Percentiles rank a stretch among this genome's conserved stretches.
phyloP scores from a whole-genome alignment of 306 rosid species.

The Cicer judaicum region DNA sequence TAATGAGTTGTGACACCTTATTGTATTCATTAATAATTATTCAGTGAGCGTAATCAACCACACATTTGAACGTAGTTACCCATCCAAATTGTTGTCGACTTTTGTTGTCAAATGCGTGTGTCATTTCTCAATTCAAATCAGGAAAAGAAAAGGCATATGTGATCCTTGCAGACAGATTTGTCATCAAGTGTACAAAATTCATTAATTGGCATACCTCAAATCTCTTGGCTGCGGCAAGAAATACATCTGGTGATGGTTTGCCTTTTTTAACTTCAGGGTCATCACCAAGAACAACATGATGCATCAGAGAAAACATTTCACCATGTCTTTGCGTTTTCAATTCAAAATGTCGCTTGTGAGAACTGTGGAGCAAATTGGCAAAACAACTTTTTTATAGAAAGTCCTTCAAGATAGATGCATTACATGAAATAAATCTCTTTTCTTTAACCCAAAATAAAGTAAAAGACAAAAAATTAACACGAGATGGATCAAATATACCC shows the following conservation, averaged over 20 bases:
- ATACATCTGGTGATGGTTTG: slow-evolving; percentile 89
- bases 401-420: slow-evolving; percentile 21
- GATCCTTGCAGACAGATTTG: slow-evolving; percentile 1
- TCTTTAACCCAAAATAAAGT: slow-evolving; percentile 10
- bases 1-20: no score
- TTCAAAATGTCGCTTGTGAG: slow-evolving; percentile 79
- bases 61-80: no score
- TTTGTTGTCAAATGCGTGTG: no score
- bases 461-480: not conserved
- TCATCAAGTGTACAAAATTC: slow-evolving; percentile 13
- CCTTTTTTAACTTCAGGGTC: slow-evolving; percentile 97
- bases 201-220: slow-evolving; percentile 71
- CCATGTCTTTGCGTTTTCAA: slow-evolving; percentile 83
- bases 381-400: slow-evolving; percentile 39
- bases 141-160: slow-evolving; percentile 14
- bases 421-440: slow-evolving; percentile 29
- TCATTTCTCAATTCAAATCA: not conserved
- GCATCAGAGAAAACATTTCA: slow-evolving; percentile 82
- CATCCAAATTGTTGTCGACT: no score
- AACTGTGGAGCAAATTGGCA: slow-evolving; percentile 55
- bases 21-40: no score
- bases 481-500: slow-evolving; percentile 57
- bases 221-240: slow-evolving; percentile 89
- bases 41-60: no score
- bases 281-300: slow-evolving; percentile 89